Percentiles rank a stretch among this genome's conserved stretches.
phyloP scores from a whole-genome alignment of 768 basidiomycete genomes.

The Wakefieldia striispora region DNA sequence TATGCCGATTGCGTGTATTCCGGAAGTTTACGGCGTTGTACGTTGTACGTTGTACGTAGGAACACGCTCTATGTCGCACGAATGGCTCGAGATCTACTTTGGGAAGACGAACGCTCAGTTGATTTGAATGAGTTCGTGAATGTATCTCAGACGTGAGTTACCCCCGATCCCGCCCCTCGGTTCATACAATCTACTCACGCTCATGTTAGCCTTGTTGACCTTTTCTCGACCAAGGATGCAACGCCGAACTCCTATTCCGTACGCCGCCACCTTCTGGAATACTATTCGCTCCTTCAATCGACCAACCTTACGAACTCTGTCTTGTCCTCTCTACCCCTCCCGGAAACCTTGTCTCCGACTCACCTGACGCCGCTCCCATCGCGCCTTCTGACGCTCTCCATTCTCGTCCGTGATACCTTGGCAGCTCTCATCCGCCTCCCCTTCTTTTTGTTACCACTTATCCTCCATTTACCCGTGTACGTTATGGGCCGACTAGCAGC shows the following conservation, averaged over 20 bases:
- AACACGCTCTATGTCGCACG: constrained; percentile 86
- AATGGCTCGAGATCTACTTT: constrained; percentile 93
- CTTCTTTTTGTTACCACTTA: constrained; percentile 83
- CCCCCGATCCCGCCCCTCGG: constrained; percentile 18
- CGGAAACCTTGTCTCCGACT: constrained; percentile 78
- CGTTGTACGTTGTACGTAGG: constrained; percentile 46
- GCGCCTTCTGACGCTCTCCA: constrained; percentile 73
- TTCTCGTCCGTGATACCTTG: constrained; percentile 78
- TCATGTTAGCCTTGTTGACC: constrained; percentile 70
- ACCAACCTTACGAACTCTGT: constrained; percentile 84
- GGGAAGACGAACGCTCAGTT: constrained; percentile 77
- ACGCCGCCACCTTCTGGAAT: constrained; percentile 74
- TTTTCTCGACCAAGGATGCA: constrained; percentile 71
- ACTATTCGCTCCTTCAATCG: constrained; percentile 82
- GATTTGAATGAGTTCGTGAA: constrained; percentile 77
- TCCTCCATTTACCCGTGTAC: constrained; percentile 85
- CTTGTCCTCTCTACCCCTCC: constrained; percentile 80
- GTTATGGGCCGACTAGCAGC: constrained; percentile 75
- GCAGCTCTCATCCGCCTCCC: constrained; percentile 72
- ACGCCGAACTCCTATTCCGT: constrained; percentile 58
- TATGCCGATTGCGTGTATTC: constrained; percentile 8
- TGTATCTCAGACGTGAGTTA: constrained; percentile 85
- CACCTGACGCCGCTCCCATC: constrained; percentile 71
- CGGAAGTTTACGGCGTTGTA: constrained; percentile 20
- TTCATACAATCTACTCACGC: constrained; percentile 24